phyloP scores from a whole-genome alignment of 179 eudicot genomes.

The Corrigiola litoralis region DNA sequence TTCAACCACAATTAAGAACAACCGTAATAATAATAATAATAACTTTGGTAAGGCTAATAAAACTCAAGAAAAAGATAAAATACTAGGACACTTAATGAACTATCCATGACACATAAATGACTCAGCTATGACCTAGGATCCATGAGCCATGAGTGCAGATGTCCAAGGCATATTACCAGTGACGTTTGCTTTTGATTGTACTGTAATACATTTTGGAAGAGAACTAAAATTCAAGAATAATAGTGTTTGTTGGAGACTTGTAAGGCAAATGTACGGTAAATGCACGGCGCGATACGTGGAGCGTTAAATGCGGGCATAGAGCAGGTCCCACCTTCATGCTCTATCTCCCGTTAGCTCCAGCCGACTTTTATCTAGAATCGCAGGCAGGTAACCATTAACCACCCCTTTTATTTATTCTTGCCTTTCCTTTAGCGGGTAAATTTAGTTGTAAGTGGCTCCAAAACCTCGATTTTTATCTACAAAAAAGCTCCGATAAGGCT shows the following conservation, averaged over 20 bases:
- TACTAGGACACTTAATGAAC: too few relatives aligned
- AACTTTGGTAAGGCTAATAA: too few relatives aligned
- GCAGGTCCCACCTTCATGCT: slow-evolving; percentile 4
- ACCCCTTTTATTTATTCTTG: slow-evolving; percentile 1
- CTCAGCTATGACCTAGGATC: too few relatives aligned
- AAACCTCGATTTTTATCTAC: too few relatives aligned
- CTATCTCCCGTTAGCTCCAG: slow-evolving; percentile 1
- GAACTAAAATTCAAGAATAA: neutral
- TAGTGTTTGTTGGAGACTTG: neutral
- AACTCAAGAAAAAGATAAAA: too few relatives aligned
- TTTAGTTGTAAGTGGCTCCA: neutral
- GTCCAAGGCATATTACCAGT: too few relatives aligned
- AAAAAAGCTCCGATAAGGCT: too few relatives aligned
- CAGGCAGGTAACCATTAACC: slow-evolving; percentile 1
- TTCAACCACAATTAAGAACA: too few relatives aligned
- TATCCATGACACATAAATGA: too few relatives aligned
- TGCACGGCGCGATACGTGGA: neutral
- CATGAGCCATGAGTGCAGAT: too few relatives aligned
- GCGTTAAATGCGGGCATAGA: neutral
- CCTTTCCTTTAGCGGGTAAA: neutral
- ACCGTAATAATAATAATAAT: too few relatives aligned
- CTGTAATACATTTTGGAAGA: neutral
- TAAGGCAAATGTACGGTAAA: neutral
- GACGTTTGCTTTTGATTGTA: too few relatives aligned
- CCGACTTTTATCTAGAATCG: slow-evolving; percentile 15